Base-by-base conservation (phyloP, 208 protist species). In the Leishmania turanica region DNA sequence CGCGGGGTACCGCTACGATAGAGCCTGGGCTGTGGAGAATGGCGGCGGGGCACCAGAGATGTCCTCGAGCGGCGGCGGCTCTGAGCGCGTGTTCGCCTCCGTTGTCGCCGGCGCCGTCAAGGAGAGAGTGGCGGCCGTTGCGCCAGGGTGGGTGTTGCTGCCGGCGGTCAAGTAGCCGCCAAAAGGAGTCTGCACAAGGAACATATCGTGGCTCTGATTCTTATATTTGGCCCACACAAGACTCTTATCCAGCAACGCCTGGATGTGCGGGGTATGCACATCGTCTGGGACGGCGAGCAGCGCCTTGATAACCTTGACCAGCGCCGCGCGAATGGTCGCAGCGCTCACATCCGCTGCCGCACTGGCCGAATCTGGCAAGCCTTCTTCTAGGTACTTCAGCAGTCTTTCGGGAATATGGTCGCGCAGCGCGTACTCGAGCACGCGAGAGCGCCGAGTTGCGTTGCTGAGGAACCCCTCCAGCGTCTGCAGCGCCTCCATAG, bases 191-290 rank as follows among this genome's bases (percentile, higher is more conserved):
- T 89, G 81, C 15, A 87, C 89, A 64, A 98, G 90, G 82, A 98
- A 98, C 56, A 98, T 79, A 62, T 98, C 96, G 82, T 98, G 96
- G 73, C 93, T 97, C 79, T 98, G 95, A 65, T 95, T 80, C 78
- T 96, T 93, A 89, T 97, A 98, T 77, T 95, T 96, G 56, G 51
- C 60, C 95, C 96, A 98, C 11, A 97, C 88, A 0, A 69, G 21
- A 75, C 88, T 96, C 60, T 87, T 58, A 3, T 86, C 80, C 34
- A 98, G 92, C 45, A 93, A 62, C 17, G 77, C 56, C 54, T 91
- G 80, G 27, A 97, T 78, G 21, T 80, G 56, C 1, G 81, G 56
- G 3, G 86, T 86, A 71, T 91, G 71, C 15, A 84, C 47, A 0
- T 91, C 86, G 69, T 96, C 93, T 31, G 86, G 78, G 3, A 90